These are phyloP conservation scores for Calonectria multiphialidica DNA, from an alignment of 2,329 filamentous ascomycete genomes.

Conservation along the genomic window DNA sequence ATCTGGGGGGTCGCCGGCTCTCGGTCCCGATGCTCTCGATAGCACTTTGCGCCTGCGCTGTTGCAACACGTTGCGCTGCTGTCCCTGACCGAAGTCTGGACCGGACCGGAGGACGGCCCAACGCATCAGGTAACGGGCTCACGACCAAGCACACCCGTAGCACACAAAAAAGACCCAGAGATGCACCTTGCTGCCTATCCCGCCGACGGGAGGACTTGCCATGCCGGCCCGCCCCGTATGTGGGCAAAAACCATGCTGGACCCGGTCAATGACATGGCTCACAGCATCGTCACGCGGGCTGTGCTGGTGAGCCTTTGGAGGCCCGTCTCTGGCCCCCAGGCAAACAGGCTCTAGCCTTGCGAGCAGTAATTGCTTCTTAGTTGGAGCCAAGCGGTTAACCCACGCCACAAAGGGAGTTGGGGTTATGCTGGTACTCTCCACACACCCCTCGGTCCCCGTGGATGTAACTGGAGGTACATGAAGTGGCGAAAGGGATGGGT, in stretches of 20 bases:
- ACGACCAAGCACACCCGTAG: neutral
- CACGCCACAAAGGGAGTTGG: neutral
- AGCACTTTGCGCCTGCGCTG: neutral
- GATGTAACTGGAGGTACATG: neutral
- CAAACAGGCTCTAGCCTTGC: neutral
- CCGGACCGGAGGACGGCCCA: neutral
- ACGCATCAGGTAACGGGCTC: neutral
- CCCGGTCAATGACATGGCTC: slow-evolving; percentile 4
- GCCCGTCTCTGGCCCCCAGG: neutral
- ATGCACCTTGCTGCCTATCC: neutral
- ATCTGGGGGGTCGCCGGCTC: neutral
- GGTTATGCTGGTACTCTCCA: neutral
- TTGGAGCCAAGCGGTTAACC: neutral
- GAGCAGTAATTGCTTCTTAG: neutral
- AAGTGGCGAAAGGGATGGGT: neutral
- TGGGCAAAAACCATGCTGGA: neutral
- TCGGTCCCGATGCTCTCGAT: neutral
- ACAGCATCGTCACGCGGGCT: neutral
- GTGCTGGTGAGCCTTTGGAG: neutral
- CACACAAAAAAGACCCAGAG: neutral
- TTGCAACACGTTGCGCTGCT: slow-evolving; percentile 1
- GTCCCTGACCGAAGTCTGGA: neutral
- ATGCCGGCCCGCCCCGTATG: neutral
- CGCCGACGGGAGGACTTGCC: neutral
- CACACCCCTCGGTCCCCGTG: neutral